These are phyloP conservation scores for Trichoderma atroviride DNA, from an alignment of 2,329 filamentous ascomycete genomes.

Conservation along the genomic window DNA sequence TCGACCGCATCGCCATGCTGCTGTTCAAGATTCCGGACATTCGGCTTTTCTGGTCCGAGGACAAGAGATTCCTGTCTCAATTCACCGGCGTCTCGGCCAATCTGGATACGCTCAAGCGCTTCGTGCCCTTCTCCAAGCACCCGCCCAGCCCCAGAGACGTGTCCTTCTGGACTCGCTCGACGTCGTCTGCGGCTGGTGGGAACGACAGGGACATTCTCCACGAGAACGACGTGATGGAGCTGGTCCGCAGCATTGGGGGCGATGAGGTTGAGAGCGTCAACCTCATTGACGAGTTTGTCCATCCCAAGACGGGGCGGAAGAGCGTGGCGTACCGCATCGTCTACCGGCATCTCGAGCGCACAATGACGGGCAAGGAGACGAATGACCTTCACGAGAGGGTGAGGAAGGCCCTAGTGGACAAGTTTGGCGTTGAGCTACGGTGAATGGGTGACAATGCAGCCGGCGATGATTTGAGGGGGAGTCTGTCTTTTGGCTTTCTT, in stretches of 20 bases:
- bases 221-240: slow-evolving; percentile 97
- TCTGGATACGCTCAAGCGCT: slow-evolving; percentile 58
- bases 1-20: slow-evolving; percentile 96
- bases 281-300: slow-evolving; percentile 82
- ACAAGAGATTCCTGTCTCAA: slow-evolving; percentile 82
- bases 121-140: slow-evolving; percentile 87
- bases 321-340: slow-evolving; percentile 93
- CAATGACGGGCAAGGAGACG: slow-evolving; percentile 79
- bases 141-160: slow-evolving; percentile 90
- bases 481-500: background rate
- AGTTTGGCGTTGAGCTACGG: slow-evolving; percentile 71
- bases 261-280: slow-evolving; percentile 86
- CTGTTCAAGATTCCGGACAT: slow-evolving; percentile 97
- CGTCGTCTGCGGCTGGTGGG: slow-evolving; percentile 54
- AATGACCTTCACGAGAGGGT: slow-evolving; percentile 76
- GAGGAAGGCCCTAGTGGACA: slow-evolving; percentile 63
- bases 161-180: slow-evolving; percentile 76
- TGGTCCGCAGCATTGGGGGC: slow-evolving; percentile 80
- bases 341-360: slow-evolving; percentile 90
- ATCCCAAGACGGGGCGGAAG: slow-evolving; percentile 79
- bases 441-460: slow-evolving; percentile 30
- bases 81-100: slow-evolving; percentile 67
- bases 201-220: slow-evolving; percentile 64
- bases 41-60: slow-evolving; percentile 90
- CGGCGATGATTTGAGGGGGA: background rate